Conservation (phyloP, 441 rosid genomes). For the Gossypium davidsonii region DNA sequence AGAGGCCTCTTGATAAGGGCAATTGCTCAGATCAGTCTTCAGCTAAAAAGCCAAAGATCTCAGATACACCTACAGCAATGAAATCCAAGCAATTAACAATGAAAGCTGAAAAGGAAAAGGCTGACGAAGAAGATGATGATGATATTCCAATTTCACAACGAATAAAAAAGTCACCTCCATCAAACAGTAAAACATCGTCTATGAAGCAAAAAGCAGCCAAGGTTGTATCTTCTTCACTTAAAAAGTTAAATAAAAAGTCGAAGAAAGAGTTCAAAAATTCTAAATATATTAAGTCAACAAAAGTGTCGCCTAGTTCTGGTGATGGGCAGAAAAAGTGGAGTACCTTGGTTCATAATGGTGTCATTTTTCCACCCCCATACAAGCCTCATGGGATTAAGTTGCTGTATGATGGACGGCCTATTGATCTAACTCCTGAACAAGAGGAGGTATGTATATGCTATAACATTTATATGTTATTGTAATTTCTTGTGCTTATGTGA, state of each 20-base stretch:
- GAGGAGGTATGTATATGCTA: constrained; percentile 60
- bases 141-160: constrained; percentile 21
- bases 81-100: constrained; percentile 41
- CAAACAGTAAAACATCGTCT: constrained; percentile 37
- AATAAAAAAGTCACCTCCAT: constrained; percentile 42
- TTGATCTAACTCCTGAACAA: constrained; percentile 79
- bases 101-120: constrained; percentile 43
- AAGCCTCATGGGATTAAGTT: constrained; percentile 80
- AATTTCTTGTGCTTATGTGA: not conserved
- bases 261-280: constrained; percentile 61
- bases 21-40: constrained; percentile 41
- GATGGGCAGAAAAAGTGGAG: constrained; percentile 99
- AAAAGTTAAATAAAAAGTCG: constrained; percentile 44
- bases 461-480: not conserved
- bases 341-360: constrained; percentile 89
- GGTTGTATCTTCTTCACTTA: constrained; percentile 45
- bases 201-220: constrained; percentile 45
- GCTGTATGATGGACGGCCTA: constrained; percentile 63
- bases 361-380: constrained; percentile 93
- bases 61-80: constrained; percentile 31
- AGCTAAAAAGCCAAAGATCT: constrained; percentile 61
- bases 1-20: constrained; percentile 66
- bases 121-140: constrained; percentile 28
- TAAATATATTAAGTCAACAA: constrained; percentile 67
- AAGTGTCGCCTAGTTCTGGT: constrained; percentile 63